A percentile compares a stretch with the other conserved stretches of the same genome.
phyloP scores from a whole-genome alignment of 2,329 filamentous ascomycete genomes.

The Cytospora chrysosperma region DNA sequence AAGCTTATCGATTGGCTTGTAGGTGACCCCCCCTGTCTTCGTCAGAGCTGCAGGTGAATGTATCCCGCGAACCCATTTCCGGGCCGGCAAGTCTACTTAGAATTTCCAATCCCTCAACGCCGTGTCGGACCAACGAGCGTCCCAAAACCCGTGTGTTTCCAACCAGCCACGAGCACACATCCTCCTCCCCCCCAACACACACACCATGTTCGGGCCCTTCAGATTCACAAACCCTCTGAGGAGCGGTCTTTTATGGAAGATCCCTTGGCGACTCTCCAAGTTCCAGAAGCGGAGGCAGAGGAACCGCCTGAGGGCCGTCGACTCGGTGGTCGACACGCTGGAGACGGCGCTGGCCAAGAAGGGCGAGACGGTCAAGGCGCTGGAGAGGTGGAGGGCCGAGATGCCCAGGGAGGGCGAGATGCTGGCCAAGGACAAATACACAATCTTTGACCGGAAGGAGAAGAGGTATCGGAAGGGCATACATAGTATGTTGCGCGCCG shows the following conservation, averaged over 20 bases:
- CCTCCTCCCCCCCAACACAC: too few relatives aligned
- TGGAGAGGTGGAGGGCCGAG: conserved; percentile 89
- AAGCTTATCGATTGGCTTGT: conserved; percentile 6
- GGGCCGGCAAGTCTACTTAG: conserved; percentile 9
- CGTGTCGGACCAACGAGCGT: conserved; percentile 1
- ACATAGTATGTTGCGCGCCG: conserved; percentile 67
- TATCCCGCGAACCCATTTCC: not conserved
- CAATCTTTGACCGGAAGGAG: conserved; percentile 93
- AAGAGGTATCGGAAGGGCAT: conserved; percentile 96
- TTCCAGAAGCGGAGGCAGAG: conserved; percentile 90
- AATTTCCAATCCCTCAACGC: conserved; percentile 1
- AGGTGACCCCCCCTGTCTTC: too few relatives aligned
- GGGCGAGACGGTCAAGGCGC: conserved; percentile 69
- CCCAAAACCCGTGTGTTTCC: not conserved
- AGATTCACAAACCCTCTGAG: conserved; percentile 74
- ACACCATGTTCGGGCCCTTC: conserved; percentile 77
- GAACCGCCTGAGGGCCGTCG: conserved; percentile 78
- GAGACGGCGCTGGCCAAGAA: conserved; percentile 74
- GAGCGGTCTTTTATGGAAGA: conserved; percentile 91
- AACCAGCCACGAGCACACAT: not conserved
- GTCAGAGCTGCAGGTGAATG: not conserved
- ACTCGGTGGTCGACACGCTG: conserved; percentile 81
- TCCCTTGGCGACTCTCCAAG: conserved; percentile 89
- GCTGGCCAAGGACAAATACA: conserved; percentile 96
- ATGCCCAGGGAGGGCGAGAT: conserved; percentile 97